A percentile compares a stretch with the other conserved stretches of the same genome.
phyloP scores from a whole-genome alignment of 2,329 filamentous ascomycete species.

The Ustulina deusta region DNA sequence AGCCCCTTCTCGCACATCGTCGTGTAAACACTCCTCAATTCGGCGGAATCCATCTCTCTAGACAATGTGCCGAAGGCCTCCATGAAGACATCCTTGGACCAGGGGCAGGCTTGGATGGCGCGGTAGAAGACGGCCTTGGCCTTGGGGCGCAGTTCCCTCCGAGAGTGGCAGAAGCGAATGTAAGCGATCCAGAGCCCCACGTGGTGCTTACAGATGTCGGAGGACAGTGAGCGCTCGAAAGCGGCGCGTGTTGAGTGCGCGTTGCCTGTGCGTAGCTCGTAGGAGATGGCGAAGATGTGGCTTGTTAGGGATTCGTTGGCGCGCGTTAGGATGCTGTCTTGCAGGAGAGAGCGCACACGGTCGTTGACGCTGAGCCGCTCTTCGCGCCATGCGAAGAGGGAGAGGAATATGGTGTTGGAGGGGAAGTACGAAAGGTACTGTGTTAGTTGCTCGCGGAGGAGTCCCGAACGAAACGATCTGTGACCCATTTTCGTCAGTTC shows the following conservation, averaged over 20 bases:
- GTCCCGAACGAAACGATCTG: conserved; percentile 74
- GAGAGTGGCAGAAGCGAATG: conserved; percentile 59
- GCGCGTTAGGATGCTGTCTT: conserved; percentile 61
- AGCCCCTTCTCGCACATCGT: conserved; percentile 63
- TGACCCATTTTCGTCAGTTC: conserved; percentile 30
- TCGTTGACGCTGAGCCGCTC: conserved; percentile 79
- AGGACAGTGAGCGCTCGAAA: conserved; percentile 64
- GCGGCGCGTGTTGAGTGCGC: conserved; percentile 62
- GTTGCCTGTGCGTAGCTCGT: conserved; percentile 63
- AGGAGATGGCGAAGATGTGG: conserved; percentile 63
- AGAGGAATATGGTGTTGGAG: conserved; percentile 79
- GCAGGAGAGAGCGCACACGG: conserved; percentile 76
- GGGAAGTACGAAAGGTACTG: conserved; percentile 75
- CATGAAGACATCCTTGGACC: conserved; percentile 63
- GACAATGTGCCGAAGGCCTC: conserved; percentile 62
- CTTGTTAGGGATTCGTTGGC: conserved; percentile 58
- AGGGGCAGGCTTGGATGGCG: conserved; percentile 54
- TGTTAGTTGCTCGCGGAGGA: conserved; percentile 71
- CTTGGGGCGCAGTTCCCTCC: conserved; percentile 43
- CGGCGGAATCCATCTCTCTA: conserved; percentile 59
- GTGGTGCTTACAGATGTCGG: conserved; percentile 56
- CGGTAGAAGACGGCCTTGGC: conserved; percentile 51
- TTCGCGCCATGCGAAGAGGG: conserved; percentile 79
- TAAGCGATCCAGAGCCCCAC: conserved; percentile 63
- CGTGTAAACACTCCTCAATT: conserved; percentile 62